Conservation (phyloP, 2,329 filamentous ascomycete species). For the Ophiostoma novo-ulmi region DNA sequence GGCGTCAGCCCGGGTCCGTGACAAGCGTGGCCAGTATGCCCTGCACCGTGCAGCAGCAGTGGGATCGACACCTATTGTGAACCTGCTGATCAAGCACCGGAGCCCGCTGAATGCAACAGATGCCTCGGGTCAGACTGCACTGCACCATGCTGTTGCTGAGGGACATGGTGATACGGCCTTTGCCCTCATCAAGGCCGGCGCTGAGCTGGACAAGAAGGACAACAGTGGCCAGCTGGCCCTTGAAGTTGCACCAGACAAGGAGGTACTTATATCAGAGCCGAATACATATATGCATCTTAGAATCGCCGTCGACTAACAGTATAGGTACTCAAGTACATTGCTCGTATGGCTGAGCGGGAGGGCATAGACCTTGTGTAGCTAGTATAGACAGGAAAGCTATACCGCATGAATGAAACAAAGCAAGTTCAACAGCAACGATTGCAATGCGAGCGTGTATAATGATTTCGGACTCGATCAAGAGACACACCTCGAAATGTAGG, state of each 20-base stretch:
- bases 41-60: constrained; percentile 88
- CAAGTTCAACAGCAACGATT: neutral
- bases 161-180: constrained; percentile 78
- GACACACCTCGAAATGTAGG: neutral
- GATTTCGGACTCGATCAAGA: neutral
- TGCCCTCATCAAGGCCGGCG: constrained; percentile 74
- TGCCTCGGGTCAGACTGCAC: constrained; percentile 72
- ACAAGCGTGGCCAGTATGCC: constrained; percentile 82
- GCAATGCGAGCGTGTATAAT: neutral
- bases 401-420: neutral
- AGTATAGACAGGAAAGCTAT: neutral
- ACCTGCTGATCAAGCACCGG: constrained; percentile 66
- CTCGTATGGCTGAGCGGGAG: constrained; percentile 74
- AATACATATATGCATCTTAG: constrained; percentile 22
- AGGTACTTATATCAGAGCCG: constrained; percentile 49
- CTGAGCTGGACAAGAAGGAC: constrained; percentile 74
- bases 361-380: constrained; percentile 57
- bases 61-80: constrained; percentile 82
- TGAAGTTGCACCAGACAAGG: constrained; percentile 78
- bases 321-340: constrained; percentile 58
- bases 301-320: constrained; percentile 10
- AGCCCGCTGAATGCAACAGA: constrained; percentile 84
- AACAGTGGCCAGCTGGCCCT: constrained; percentile 65
- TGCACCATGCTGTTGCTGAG: constrained; percentile 83
- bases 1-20: constrained; percentile 73